Conservation (phyloP, 2,329 filamentous ascomycete genomes). For the Cryphonectria naterciae region DNA sequence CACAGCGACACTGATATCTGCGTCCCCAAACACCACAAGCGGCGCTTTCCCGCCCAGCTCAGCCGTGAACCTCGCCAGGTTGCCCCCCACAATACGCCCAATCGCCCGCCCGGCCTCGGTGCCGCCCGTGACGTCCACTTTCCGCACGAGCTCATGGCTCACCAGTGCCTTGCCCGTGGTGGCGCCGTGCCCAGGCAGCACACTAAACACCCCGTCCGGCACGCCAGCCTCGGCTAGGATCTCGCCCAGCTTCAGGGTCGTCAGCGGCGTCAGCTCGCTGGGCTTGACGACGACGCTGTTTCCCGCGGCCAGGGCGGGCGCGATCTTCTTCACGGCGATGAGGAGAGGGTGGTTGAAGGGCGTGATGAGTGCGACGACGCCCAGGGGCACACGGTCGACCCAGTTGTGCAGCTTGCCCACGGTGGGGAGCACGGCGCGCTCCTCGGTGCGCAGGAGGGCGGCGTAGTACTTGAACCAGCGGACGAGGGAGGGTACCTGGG, state of each 20-base stretch:
- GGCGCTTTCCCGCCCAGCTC: constrained; percentile 75
- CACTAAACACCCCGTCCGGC: constrained; percentile 70
- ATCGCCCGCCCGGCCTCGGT: constrained; percentile 71
- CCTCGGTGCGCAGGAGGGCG: constrained; percentile 67
- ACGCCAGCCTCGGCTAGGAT: constrained; percentile 70
- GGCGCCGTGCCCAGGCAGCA: constrained; percentile 59
- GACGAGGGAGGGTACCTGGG: constrained; percentile 67
- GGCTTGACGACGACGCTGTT: constrained; percentile 66
- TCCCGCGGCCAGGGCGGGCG: constrained; percentile 62
- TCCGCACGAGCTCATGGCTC: constrained; percentile 57
- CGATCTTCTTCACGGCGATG: constrained; percentile 63
- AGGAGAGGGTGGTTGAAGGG: constrained; percentile 64
- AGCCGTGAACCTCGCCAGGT: constrained; percentile 71
- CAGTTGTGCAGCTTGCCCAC: constrained; percentile 63
- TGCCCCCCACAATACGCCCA: constrained; percentile 66
- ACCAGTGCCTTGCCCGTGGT: constrained; percentile 58
- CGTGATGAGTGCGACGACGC: constrained; percentile 61
- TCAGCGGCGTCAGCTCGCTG: constrained; percentile 65
- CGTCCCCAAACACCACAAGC: constrained; percentile 68
- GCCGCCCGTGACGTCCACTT: constrained; percentile 78
- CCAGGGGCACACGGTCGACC: constrained; percentile 57
- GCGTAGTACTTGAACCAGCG: constrained; percentile 77
- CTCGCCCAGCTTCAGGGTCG: constrained; percentile 61
- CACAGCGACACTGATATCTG: constrained; percentile 67
- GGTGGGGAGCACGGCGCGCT: constrained; percentile 68